phyloP scores from a whole-genome alignment of 129 eudicot genomes.

The Pseudognaphalium luteoalbum region DNA sequence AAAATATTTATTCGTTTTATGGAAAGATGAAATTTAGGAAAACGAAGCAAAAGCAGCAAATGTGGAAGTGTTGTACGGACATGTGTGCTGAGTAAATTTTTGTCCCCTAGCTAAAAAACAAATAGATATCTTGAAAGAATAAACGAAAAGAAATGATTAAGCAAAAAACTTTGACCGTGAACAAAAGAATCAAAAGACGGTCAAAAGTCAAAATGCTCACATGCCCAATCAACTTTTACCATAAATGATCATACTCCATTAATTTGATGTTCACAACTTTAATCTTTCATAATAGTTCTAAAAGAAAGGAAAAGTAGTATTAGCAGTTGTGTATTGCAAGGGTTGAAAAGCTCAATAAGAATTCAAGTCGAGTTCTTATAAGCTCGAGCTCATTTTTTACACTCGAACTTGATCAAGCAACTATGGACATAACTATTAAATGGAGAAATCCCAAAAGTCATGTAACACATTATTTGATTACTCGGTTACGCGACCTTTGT shows the following conservation, averaged over 20 bases:
- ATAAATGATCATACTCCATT: no score
- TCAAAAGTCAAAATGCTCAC: conserved; percentile 13
- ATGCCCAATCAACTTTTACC: not conserved
- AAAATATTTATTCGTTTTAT: no score
- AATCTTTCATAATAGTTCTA: not conserved
- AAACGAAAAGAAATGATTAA: not conserved
- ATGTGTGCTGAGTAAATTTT: conserved; percentile 20
- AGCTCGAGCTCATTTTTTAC: not conserved
- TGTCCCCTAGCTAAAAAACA: conserved; percentile 14
- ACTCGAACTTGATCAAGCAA: not conserved
- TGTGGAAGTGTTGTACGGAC: conserved; percentile 23
- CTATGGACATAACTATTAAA: not conserved
- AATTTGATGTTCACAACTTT: not conserved
- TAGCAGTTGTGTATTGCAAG: not conserved
- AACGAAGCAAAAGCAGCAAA: conserved; percentile 18
- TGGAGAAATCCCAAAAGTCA: not conserved
- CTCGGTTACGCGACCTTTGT: not conserved
- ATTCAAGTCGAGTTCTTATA: not conserved
- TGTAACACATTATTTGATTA: not conserved
- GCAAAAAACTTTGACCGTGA: conserved; percentile 14
- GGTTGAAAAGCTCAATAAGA: not conserved
- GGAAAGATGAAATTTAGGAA: conserved; percentile 1
- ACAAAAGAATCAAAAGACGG: conserved; percentile 25
- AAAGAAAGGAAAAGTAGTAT: not conserved
- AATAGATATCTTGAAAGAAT: conserved; percentile 4